Evolutionary conservation across 345 rosid species (phyloP).

Genomic region (Aurinia saxatilis): DNA sequence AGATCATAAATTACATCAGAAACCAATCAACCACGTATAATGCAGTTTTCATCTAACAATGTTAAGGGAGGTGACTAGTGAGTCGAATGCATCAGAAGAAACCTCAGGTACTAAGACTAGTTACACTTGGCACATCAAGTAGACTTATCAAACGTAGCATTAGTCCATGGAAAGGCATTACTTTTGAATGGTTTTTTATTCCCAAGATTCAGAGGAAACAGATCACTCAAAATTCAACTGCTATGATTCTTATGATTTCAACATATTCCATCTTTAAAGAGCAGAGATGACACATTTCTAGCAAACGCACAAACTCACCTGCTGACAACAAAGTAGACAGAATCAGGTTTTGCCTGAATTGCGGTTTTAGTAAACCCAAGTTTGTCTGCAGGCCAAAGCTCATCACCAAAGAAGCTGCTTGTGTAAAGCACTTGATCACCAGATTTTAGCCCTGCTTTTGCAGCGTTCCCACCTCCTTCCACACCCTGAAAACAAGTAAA

Average conservation of each 20-base stretch:
- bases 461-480: constrained; percentile 93
- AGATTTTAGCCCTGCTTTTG: constrained; percentile 78
- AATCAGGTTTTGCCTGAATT: constrained; percentile 94
- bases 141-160: not conserved
- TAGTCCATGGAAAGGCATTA: not conserved
- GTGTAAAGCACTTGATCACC: constrained; percentile 97
- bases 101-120: not conserved
- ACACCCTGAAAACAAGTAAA: constrained; percentile 44
- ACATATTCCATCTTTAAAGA: not conserved
- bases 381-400: constrained; percentile 99
- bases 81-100: not conserved
- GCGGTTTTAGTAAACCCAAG: constrained; percentile 97
- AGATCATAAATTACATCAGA: not conserved
- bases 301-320: constrained; percentile 38
- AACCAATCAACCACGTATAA: not conserved
- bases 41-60: too few relatives aligned
- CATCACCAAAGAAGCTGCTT: constrained; percentile 98
- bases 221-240: not conserved
- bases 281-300: not conserved
- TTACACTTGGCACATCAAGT: not conserved
- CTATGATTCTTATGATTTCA: not conserved
- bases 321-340: constrained; percentile 90
- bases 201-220: not conserved
- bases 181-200: not conserved
- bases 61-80: too few relatives aligned